Evolutionary conservation across 306 rosid species (phyloP), one percentile per base, ranked within the genome.

Genomic region (Pterocarpus macrocarpus): DNA sequence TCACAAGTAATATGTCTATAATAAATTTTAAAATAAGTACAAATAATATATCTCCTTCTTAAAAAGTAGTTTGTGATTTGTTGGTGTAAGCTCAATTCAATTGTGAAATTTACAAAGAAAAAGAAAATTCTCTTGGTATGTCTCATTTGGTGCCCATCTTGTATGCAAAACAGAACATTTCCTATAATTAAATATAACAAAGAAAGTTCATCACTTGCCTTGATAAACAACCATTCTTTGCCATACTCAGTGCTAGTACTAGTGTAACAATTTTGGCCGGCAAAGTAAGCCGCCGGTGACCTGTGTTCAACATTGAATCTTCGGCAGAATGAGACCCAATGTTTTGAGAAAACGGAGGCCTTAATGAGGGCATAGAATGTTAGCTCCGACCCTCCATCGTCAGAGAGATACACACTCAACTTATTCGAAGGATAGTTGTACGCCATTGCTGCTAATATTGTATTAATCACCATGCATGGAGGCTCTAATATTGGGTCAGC

Each of bases 401-500:
- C 96, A 16, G 96, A 90, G 71, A 93, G 84, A 74, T 93, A 91
- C 43, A 91, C 85, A 75, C 74, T 80, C 50, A 93, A 16, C 82
- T 89, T 93, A 8, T 88, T 80, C 2, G 91, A 39, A 35, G 96
- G 92, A 64, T 91, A 91, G 47, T 89, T 85, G 71, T 71, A 91
- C 0, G 90, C 69, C 90, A 93, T 85, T 0, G 73, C 87, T 3
- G 92, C 88, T 67, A 93, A 82, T 0, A 93, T 80, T 8, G 94
- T 93, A 88, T 75, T 93, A 10, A 93, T 80, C 89, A 88, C 94
- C 85, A 93, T 63, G 0, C 30, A 71, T 64, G 97, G 95, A n/a
- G 95, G 94, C 82, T 91, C 97, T 65, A 91, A 30, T 43, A 1
- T 76, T 14, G 92, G 94, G 75, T 92, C 97, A 3, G 95, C 95